phyloP scores from a whole-genome alignment of 2,329 filamentous ascomycete genomes.

The Paecilomyces sp. region DNA sequence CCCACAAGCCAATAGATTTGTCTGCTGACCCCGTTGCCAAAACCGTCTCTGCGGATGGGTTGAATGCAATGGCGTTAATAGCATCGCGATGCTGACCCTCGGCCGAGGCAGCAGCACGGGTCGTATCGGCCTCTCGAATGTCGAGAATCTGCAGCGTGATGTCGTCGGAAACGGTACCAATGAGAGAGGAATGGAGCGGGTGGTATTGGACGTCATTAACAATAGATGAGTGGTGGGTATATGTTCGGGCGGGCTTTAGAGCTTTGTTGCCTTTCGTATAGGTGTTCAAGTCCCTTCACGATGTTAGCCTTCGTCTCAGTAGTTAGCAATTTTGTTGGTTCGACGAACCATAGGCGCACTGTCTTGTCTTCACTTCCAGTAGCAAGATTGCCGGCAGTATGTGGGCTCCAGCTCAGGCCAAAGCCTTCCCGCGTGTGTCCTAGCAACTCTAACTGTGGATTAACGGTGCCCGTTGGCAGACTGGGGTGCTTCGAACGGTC shows the following conservation, averaged over 20 bases:
- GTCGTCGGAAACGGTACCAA: slow-evolving; percentile 93
- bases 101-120: slow-evolving; percentile 61
- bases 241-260: slow-evolving; percentile 65
- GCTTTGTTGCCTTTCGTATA: slow-evolving; percentile 63
- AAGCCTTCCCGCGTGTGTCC: slow-evolving; percentile 89
- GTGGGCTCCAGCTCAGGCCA: slow-evolving; percentile 86
- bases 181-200: slow-evolving; percentile 72
- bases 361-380: slow-evolving; percentile 90
- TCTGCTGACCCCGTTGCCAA: slow-evolving; percentile 91
- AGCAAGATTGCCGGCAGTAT: slow-evolving; percentile 70
- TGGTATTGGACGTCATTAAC: slow-evolving; percentile 98
- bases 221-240: slow-evolving; percentile 80
- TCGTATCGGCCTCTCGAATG: slow-evolving; percentile 60
- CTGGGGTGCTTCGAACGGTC: slow-evolving; percentile 91
- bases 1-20: slow-evolving; percentile 92
- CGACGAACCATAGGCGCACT: slow-evolving; percentile 74
- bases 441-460: slow-evolving; percentile 74
- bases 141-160: slow-evolving; percentile 89
- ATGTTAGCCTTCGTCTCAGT: slow-evolving; percentile 2
- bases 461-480: slow-evolving; percentile 64
- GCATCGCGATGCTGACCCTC: slow-evolving; percentile 77
- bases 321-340: background rate
- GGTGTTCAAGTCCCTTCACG: slow-evolving; percentile 66
- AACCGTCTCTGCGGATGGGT: slow-evolving; percentile 81
- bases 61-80: slow-evolving; percentile 94